phyloP scores from a whole-genome alignment of 2,329 filamentous ascomycete species.

The Macrophomina pseudophaseolina region DNA sequence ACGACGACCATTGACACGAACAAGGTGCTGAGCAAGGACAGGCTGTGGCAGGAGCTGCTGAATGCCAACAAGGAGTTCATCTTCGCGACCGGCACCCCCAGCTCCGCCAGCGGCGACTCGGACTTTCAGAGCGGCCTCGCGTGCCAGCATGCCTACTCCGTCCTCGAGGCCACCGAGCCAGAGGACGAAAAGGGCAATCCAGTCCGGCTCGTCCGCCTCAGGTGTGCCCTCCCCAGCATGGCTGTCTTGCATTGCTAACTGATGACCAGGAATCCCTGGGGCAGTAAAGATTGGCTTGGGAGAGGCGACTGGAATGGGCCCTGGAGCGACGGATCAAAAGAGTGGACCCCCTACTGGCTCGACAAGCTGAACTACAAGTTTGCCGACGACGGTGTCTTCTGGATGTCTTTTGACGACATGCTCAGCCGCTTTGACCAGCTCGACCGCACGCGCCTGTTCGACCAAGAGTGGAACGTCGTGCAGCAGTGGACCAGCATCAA shows the following conservation, averaged over 20 bases:
- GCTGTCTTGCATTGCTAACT: no score
- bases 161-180: conserved; percentile 63
- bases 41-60: conserved; percentile 81
- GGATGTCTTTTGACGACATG: conserved; percentile 59
- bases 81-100: conserved; percentile 65
- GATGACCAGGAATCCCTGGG: conserved; percentile 73
- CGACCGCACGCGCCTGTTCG: conserved; percentile 65
- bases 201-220: conserved; percentile 63
- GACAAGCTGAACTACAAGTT: conserved; percentile 72
- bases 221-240: conserved; percentile 41
- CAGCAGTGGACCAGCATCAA: conserved; percentile 66
- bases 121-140: conserved; percentile 61
- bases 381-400: conserved; percentile 73
- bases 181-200: conserved; percentile 39
- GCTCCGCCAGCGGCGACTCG: no score
- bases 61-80: conserved; percentile 80
- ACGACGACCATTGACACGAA: conserved; percentile 71
- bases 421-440: conserved; percentile 64
- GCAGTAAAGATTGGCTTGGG: conserved; percentile 73
- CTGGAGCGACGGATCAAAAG: conserved; percentile 80
- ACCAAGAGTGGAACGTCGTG: conserved; percentile 63
- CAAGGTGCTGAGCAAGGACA: conserved; percentile 71
- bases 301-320: conserved; percentile 53
- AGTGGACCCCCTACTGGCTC: conserved; percentile 83
- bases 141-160: conserved; percentile 63